Evolutionary conservation across 371 early-diverging fungal genomes (phyloP).

Genomic region (Circinella minor): DNA sequence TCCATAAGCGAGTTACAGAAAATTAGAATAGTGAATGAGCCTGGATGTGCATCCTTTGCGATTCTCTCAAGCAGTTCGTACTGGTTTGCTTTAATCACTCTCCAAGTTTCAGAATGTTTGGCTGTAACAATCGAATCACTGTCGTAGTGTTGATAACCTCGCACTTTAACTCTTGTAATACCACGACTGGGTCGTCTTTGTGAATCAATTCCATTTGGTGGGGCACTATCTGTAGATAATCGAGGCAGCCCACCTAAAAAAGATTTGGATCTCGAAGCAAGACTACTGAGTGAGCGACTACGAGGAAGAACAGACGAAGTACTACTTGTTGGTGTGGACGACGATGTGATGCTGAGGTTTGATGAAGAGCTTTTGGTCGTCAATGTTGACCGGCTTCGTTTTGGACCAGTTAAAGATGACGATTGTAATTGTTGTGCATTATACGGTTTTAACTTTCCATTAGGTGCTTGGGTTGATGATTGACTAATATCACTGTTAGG

Average conservation of each 20-base stretch:
- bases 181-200: not conserved
- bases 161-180: conserved; percentile 15
- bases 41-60: conserved; percentile 15
- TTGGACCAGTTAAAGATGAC: conserved; percentile 5
- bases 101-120: conserved; percentile 34
- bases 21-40: conserved; percentile 35
- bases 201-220: not conserved
- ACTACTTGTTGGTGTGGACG: not conserved
- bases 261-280: not conserved
- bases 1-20: conserved; percentile 34
- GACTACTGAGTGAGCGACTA: conserved; percentile 7
- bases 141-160: conserved; percentile 26
- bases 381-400: conserved; percentile 6
- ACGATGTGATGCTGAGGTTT: not conserved
- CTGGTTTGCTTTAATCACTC: conserved; percentile 35
- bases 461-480: conserved; percentile 24
- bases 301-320: not conserved
- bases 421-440: conserved; percentile 30
- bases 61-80: conserved; percentile 32
- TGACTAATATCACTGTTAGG: conserved; percentile 18
- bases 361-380: not conserved
- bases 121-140: conserved; percentile 16
- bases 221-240: not conserved
- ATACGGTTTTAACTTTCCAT: conserved; percentile 44
- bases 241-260: not conserved